Evolutionary conservation across 371 early-diverging fungal genomes (phyloP), one percentile per base, ranked within the genome.

Genomic region (Syncephalastrum racemosum): DNA sequence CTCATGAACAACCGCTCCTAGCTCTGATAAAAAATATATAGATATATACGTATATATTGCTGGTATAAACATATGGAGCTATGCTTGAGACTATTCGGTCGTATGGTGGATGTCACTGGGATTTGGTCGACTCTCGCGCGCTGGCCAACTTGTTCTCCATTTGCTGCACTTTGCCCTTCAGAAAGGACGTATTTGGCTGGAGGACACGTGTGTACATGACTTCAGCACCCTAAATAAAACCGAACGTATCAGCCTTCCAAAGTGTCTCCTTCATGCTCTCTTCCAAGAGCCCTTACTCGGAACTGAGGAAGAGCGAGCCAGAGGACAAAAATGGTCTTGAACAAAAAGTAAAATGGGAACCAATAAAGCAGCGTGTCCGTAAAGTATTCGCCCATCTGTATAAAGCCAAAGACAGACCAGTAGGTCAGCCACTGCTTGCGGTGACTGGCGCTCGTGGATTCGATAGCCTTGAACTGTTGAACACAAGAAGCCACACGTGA

Each of bases 341-440:
- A 75, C 24, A 80, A 55, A 67, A 84, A 91, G 73, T 90, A 93
- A 62, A 91, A 85, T 13, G 91, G 90, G 43, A 89, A 53, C 90
- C 90, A 90, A 63, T 79, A 85, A 18, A 88, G 66, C 4, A 91
- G 24, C 19, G 78, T 50, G 49, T 85, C 84, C 40, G 79, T 67
- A 53, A 91, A 90, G 65, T 86, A 89, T 70, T 91, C 91, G 44
- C 80, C 12, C 46, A 81, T 70, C 62, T 84, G 85, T 23, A 86
- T 55, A 52, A 85, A 70, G 3, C 84, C 90, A 68, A 85, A 87
- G 7, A 77, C 69, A 10, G 62, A 71, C 84, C 86, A 88, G 58
- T 89, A 89, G 14, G 84, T 81, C 24, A 86, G 61, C 91, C 91
- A 91, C 64, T 90, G 91, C 10, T 70, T 75, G 59, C 89, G 88